A percentile compares a stretch with the other conserved stretches of the same genome.
phyloP scores from a whole-genome alignment of 2,329 filamentous ascomycete species.

The Alternaria conjuncta region DNA sequence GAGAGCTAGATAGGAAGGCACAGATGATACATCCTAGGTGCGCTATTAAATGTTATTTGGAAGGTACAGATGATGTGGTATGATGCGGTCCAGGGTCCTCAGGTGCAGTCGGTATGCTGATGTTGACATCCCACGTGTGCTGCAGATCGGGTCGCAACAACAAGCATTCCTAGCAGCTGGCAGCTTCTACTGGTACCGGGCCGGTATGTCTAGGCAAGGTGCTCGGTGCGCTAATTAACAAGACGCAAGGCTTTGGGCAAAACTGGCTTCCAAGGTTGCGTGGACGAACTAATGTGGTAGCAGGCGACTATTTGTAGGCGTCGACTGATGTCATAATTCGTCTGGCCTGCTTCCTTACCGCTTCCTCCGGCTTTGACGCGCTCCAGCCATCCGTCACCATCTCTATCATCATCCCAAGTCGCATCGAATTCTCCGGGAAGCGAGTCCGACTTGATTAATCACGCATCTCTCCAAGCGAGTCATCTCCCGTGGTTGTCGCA shows the following conservation, averaged over 20 bases:
- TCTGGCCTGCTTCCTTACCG: constrained; percentile 19
- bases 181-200: not conserved
- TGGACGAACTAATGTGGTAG: constrained; percentile 9
- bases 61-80: not conserved
- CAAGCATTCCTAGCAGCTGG: not conserved
- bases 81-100: not conserved
- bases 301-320: constrained; percentile 5
- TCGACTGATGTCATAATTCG: constrained; percentile 16
- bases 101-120: not conserved
- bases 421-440: constrained; percentile 8
- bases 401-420: not conserved
- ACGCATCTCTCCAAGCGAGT: constrained; percentile 9
- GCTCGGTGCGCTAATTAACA: not conserved
- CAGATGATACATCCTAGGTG: too few relatives aligned
- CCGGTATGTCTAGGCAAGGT: not conserved
- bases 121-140: not conserved
- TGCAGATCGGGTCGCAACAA: not conserved
- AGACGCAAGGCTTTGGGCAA: constrained; percentile 1
- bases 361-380: constrained; percentile 7
- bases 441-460: not conserved
- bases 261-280: constrained; percentile 1
- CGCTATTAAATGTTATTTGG: too few relatives aligned
- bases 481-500: constrained; percentile 21
- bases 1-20: not conserved
- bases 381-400: constrained; percentile 4